Evolutionary conservation across 768 basidiomycete genomes (phyloP).

Genomic region (Collybiopsis luxurians): DNA sequence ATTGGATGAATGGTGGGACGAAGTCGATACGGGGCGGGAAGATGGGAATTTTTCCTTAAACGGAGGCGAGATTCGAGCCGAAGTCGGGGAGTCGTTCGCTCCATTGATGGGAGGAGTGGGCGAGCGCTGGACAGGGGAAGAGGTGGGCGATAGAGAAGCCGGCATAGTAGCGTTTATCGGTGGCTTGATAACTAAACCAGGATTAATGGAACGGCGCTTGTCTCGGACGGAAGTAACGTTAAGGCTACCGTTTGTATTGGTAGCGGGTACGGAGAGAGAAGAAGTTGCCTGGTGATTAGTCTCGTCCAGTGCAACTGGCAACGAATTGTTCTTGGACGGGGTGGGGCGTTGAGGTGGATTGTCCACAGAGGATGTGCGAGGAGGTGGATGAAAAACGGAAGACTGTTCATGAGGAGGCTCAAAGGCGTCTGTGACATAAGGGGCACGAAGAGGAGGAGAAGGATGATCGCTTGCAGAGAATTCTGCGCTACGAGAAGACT

Average conservation of each 20-base stretch:
- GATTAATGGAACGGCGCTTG: slow-evolving; percentile 50
- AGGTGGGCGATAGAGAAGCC: slow-evolving; percentile 21
- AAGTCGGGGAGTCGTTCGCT: slow-evolving; percentile 11
- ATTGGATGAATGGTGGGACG: neutral
- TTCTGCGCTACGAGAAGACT: slow-evolving; percentile 13
- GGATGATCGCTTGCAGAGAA: slow-evolving; percentile 26
- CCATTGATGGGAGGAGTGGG: slow-evolving; percentile 22
- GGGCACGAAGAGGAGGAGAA: slow-evolving; percentile 14
- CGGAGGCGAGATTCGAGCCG: slow-evolving; percentile 27
- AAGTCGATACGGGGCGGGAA: slow-evolving; percentile 5
- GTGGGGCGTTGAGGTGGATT: slow-evolving; percentile 6
- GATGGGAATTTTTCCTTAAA: slow-evolving; percentile 27
- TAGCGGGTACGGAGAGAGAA: slow-evolving; percentile 19
- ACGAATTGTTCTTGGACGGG: slow-evolving; percentile 37
- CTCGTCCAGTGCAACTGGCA: slow-evolving; percentile 32
- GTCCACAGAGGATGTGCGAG: slow-evolving; percentile 13
- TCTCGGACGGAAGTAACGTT: slow-evolving; percentile 37
- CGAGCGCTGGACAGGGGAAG: slow-evolving; percentile 28
- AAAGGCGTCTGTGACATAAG: slow-evolving; percentile 37
- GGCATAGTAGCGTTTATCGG: slow-evolving; percentile 18
- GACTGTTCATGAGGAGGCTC: slow-evolving; percentile 18
- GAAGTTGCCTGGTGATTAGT: neutral
- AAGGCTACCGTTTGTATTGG: slow-evolving; percentile 26
- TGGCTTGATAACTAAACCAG: slow-evolving; percentile 36
- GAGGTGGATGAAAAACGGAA: slow-evolving; percentile 20